phyloP scores from a whole-genome alignment of 108 stramenopile genomes.

The Skeletonema marinoi region DNA sequence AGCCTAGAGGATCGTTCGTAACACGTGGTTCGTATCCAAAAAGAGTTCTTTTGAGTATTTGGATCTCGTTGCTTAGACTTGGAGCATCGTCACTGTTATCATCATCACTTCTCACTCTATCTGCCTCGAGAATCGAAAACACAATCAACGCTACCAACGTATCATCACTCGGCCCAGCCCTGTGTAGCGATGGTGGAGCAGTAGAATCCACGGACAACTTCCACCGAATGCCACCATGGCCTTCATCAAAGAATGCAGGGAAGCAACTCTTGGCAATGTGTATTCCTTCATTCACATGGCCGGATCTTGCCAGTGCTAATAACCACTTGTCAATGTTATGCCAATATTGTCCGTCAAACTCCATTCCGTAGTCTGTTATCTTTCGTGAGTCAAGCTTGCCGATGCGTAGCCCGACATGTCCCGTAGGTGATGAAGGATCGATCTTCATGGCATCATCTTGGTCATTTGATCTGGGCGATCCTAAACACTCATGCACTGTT shows the following conservation, averaged over 20 bases:
- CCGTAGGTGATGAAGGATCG: background rate
- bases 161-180: conserved; percentile 18
- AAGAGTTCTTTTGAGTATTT: conserved; percentile 7
- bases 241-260: conserved; percentile 5
- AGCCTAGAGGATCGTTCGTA: conserved; percentile 26
- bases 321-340: conserved; percentile 33
- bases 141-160: conserved; percentile 18
- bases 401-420: conserved; percentile 25
- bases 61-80: conserved; percentile 12
- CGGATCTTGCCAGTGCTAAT: conserved; percentile 14
- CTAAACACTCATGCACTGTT: too few species aligned
- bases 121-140: conserved; percentile 3
- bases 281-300: conserved; percentile 14
- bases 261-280: conserved; percentile 21
- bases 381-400: conserved; percentile 19
- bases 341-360: conserved; percentile 22
- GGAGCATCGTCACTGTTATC: background rate
- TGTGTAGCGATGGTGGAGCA: conserved; percentile 1
- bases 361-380: conserved; percentile 24
- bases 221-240: conserved; percentile 22
- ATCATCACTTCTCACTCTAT: background rate
- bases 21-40: conserved; percentile 12
- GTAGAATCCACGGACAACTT: conserved; percentile 20
- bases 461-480: too few species aligned
- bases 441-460: too few species aligned